Evolutionary conservation across 306 rosid species (phyloP).

Genomic region (Medicago arabica): DNA sequence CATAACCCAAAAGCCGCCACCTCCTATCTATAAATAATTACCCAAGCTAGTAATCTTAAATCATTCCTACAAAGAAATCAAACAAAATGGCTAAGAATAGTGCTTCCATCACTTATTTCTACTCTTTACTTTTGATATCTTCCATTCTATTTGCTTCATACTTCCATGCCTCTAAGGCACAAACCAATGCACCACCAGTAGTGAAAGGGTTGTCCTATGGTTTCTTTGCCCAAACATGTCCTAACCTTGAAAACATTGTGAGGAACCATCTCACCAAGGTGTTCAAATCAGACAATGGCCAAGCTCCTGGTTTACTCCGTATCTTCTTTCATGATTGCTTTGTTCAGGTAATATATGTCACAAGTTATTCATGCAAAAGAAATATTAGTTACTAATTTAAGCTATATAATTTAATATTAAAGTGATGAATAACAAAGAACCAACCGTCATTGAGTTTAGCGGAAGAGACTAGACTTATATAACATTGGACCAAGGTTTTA

Average conservation of each 20-base stretch:
- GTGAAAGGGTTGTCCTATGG: slow-evolving; percentile 58
- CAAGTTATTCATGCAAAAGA: no score
- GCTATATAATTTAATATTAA: no score
- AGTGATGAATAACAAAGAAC: no score
- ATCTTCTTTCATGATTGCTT: slow-evolving; percentile 80
- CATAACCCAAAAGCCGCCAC: slow-evolving; percentile 16
- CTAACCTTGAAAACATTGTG: slow-evolving; percentile 52
- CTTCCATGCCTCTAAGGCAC: slow-evolving; percentile 26
- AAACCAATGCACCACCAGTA: slow-evolving; percentile 6
- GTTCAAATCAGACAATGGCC: slow-evolving; percentile 54
- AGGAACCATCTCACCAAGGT: slow-evolving; percentile 56
- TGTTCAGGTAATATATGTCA: slow-evolving; percentile 52
- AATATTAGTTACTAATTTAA: no score
- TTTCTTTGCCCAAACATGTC: slow-evolving; percentile 57
- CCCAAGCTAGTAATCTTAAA: background rate
- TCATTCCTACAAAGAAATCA: background rate
- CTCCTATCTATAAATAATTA: slow-evolving; percentile 30
- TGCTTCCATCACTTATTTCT: background rate
- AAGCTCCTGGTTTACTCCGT: slow-evolving; percentile 67
- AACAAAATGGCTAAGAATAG: slow-evolving; percentile 37
- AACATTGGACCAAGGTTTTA: no score
- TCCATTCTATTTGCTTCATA: slow-evolving; percentile 30
- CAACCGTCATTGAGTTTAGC: no score
- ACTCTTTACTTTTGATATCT: slow-evolving; percentile 34
- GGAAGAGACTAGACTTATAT: no score